phyloP scores from a whole-genome alignment of 371 early-diverging fungal genomes.

The Mortierella sp. region DNA sequence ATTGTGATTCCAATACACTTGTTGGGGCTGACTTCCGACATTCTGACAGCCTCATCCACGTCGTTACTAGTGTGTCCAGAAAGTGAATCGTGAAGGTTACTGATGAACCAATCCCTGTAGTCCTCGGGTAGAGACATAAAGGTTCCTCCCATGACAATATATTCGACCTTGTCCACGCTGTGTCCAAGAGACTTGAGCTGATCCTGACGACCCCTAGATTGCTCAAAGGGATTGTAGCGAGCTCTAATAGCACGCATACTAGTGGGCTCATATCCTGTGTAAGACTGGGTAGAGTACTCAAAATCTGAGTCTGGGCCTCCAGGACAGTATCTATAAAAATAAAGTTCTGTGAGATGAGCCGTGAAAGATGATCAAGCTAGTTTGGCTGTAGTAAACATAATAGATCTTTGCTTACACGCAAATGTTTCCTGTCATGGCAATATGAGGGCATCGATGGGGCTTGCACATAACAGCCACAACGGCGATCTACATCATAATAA shows the following conservation, averaged over 20 bases:
- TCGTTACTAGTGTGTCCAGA: constrained; percentile 93
- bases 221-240: constrained; percentile 99
- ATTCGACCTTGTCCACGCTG: constrained; percentile 97
- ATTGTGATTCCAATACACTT: constrained; percentile 99
- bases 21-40: constrained; percentile 95
- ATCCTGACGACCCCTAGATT: constrained; percentile 96
- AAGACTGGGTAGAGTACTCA: constrained; percentile 99
- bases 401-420: constrained; percentile 87
- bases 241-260: constrained; percentile 99
- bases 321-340: constrained; percentile 90
- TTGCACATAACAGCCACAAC: constrained; percentile 99
- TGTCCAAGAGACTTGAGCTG: constrained; percentile 98
- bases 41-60: constrained; percentile 98
- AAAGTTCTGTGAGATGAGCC: background rate
- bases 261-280: constrained; percentile 99
- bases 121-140: constrained; percentile 98
- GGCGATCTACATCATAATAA: constrained; percentile 78
- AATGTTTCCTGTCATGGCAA: constrained; percentile 99
- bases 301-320: constrained; percentile 99
- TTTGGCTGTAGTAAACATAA: background rate
- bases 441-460: constrained; percentile 99
- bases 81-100: constrained; percentile 98
- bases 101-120: constrained; percentile 98
- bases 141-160: constrained; percentile 99
- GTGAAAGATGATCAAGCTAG: too few species aligned